phyloP scores from a whole-genome alignment of 306 rosid species.

The Ammopiptanthus mongolicus region DNA sequence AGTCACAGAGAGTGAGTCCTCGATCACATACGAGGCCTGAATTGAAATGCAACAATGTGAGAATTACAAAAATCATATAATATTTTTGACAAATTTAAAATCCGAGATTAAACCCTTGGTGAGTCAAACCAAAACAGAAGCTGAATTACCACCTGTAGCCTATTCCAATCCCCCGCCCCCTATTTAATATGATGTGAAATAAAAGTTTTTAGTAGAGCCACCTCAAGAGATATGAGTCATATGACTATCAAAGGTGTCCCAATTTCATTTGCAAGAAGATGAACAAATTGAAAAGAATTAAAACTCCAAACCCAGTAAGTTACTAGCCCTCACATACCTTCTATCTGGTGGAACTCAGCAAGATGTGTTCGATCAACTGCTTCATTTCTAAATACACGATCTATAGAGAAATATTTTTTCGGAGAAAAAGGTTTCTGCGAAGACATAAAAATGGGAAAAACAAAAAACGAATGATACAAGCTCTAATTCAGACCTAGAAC shows the following conservation, averaged over 20 bases:
- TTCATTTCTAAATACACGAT: slow-evolving; percentile 96
- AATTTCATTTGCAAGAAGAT: not conserved
- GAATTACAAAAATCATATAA: not conserved
- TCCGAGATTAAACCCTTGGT: not conserved
- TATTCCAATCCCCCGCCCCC: not conserved
- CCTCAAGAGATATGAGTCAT: not conserved
- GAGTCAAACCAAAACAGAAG: not conserved
- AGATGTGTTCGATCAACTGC: slow-evolving; percentile 99
- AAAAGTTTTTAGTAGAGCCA: not conserved
- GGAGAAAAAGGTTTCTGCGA: slow-evolving; percentile 80
- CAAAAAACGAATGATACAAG: not conserved
- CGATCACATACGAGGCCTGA: slow-evolving; percentile 88
- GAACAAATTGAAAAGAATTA: not conserved
- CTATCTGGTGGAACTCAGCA: slow-evolving; percentile 98
- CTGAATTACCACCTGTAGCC: not conserved
- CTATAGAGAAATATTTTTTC: slow-evolving; percentile 87
- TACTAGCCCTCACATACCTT: slow-evolving; percentile 52
- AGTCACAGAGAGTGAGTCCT: slow-evolving; percentile 82
- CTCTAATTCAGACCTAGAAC: not conserved
- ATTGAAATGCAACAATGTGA: slow-evolving; percentile 9
- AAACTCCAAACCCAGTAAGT: not conserved
- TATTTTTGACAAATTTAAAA: not conserved
- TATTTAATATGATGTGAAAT: not conserved
- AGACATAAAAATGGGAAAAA: slow-evolving; percentile 14
- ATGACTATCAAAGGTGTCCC: not conserved